A percentile compares a stretch with the other conserved stretches of the same genome.
phyloP scores from a whole-genome alignment of 805 yeast genomes.

The Candida nanaspora region DNA sequence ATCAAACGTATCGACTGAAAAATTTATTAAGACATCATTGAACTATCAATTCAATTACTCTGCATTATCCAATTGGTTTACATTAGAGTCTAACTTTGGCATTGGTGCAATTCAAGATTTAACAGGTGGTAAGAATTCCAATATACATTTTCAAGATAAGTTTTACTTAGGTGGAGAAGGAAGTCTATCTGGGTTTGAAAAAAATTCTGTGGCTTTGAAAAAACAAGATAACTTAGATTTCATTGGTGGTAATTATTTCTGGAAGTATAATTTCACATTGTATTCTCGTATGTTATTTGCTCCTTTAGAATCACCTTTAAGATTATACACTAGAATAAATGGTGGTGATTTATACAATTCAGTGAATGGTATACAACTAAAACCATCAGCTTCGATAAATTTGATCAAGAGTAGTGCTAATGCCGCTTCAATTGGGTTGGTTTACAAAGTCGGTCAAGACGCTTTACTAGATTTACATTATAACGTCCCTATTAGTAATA shows the following conservation, averaged over 20 bases:
- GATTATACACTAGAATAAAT: conserved; percentile 26
- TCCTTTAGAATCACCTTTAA: conserved; percentile 30
- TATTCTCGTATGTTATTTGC: conserved; percentile 53
- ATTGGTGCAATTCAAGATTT: conserved; percentile 51
- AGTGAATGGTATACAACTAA: conserved; percentile 7
- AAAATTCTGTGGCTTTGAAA: conserved; percentile 61
- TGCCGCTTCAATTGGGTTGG: conserved; percentile 24
- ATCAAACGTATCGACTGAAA: conserved; percentile 14
- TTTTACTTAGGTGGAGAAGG: conserved; percentile 79
- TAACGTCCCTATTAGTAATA: conserved; percentile 50
- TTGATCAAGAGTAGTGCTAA: conserved; percentile 36
- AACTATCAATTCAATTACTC: conserved; percentile 30
- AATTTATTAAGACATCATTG: conserved; percentile 31
- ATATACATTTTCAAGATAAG: conserved; percentile 66
- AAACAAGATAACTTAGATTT: conserved; percentile 37
- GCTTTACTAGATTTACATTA: conserved; percentile 66
- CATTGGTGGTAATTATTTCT: conserved; percentile 56
- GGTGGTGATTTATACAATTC: conserved; percentile 51
- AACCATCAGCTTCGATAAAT: neutral
- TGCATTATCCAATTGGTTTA: conserved; percentile 35
- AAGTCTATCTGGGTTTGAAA: conserved; percentile 62
- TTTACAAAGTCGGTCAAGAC: conserved; percentile 29
- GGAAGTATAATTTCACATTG: conserved; percentile 20
- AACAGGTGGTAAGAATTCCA: conserved; percentile 5
- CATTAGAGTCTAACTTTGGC: conserved; percentile 41